Base-by-base conservation (phyloP, 2,329 filamentous ascomycete genomes). In the Fonsecaea monophora region DNA sequence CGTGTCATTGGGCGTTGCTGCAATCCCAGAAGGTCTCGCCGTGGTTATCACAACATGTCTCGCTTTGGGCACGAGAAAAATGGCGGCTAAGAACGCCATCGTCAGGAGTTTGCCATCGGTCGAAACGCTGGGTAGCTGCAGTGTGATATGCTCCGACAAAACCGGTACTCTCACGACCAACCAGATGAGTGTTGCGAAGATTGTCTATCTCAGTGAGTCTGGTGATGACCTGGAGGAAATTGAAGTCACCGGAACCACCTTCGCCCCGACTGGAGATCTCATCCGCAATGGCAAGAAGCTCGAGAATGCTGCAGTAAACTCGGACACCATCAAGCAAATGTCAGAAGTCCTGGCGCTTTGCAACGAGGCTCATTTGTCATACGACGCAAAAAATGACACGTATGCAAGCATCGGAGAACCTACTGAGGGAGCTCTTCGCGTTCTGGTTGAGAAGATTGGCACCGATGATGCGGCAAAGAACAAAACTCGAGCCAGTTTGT, bases 1-100 rank as follows among this genome's bases (percentile, higher is more conserved):
- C 50, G 96, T 99, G 50, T 99, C 95, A 58, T 90, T 99, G 42
- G 96, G 95, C 80, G 95, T 99, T 50, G 95, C 95, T 12, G 72
- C 72, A 5, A 74, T 74, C 54, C 72, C 72, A 21, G 72, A 74
- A 71, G 95, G 96, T 79, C 86, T 99, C 54, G 95, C 95, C 37
- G 95, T 98, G 61, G 96, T 99, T 72, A 99, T 99, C 73, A 99
- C 95, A n/a, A 98, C 95, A 35, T 99, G 95, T 79, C 84, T 99
- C 68, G 95, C 95, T 70, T 86, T 99, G 37, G 95, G 96, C 73
- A 99, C 96, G 4, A 89, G 95, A 71, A 98, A 97, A 82, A 99
- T 99, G 96, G 96, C 95, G 21, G 92, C 93, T 67, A 98, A 97
- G 84, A 98, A 98, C 76, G 95, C 95, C 7, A 94, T 99, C 42